A percentile compares a stretch with the other conserved stretches of the same genome.
phyloP scores from a whole-genome alignment of 495 filamentous ascomycete genomes.

The Chaetomium tenue region DNA sequence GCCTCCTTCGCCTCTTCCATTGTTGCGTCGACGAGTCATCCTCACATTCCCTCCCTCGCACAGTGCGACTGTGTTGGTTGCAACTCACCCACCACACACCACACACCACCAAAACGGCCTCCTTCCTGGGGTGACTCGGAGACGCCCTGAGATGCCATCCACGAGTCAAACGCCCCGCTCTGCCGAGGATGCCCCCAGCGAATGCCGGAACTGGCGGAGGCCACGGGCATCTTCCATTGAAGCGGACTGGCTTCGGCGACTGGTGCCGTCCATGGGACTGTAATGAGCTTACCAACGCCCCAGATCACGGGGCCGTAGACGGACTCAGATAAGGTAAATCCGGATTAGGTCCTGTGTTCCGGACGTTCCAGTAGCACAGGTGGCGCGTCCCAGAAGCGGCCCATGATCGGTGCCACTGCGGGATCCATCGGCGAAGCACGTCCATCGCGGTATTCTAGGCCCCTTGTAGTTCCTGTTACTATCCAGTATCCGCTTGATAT shows the following conservation, averaged over 20 bases:
- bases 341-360: neutral
- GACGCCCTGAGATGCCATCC: neutral
- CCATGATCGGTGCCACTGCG: neutral
- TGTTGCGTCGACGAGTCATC: neutral
- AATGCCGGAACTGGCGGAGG: conserved; percentile 9
- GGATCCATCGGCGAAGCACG: conserved; percentile 6
- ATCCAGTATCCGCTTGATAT: conserved; percentile 3
- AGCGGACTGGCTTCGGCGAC: neutral
- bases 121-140: neutral
- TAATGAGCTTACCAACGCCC: neutral
- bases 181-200: neutral
- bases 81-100: neutral
- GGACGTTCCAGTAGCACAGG: neutral
- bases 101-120: neutral
- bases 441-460: neutral
- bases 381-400: neutral
- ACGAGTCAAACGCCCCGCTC: neutral
- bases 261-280: neutral
- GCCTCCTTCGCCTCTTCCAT: neutral
- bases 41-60: neutral
- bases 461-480: neutral
- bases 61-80: conserved; percentile 1
- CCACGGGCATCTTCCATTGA: neutral
- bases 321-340: neutral
- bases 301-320: conserved; percentile 1